Percentiles rank a stretch among this genome's conserved stretches.
phyloP scores from a whole-genome alignment of 140 eudicot genomes.

The Oenanthe javanica region DNA sequence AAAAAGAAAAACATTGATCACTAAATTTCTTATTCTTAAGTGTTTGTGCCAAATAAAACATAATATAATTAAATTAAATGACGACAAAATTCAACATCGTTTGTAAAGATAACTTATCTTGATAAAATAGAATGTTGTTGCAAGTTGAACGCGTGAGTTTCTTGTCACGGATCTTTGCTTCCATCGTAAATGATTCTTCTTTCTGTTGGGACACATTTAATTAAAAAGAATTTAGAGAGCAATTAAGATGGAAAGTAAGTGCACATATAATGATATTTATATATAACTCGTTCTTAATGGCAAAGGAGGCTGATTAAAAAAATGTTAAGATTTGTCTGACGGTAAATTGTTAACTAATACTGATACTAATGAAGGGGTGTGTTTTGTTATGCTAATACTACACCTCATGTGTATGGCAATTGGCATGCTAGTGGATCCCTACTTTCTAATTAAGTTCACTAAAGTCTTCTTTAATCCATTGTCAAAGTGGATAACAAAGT shows the following conservation, averaged over 20 bases:
- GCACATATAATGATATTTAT: neutral
- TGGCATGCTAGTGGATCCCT: neutral
- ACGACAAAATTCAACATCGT: no score
- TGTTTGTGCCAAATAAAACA: no score
- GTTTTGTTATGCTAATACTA: neutral
- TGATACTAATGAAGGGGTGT: neutral
- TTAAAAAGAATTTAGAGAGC: neutral
- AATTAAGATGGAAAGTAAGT: neutral
- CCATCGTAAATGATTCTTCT: neutral
- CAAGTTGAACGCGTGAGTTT: neutral
- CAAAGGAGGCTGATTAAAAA: neutral
- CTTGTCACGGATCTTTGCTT: neutral
- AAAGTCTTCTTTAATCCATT: neutral
- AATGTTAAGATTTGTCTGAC: neutral
- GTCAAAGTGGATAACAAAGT: slow-evolving; percentile 12
- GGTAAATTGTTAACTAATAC: neutral
- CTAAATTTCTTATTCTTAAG: no score
- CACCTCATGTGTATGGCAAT: no score
- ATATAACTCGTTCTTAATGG: neutral
- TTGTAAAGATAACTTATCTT: neutral
- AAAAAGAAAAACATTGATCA: no score
- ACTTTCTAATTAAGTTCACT: neutral
- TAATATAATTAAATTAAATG: no score
- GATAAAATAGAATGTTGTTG: neutral
- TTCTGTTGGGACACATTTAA: neutral